A percentile compares a stretch with the other conserved stretches of the same genome.
Conservation (phyloP, 2,329 filamentous ascomycete species). For the Aspergillus novofumigatus region DNA sequence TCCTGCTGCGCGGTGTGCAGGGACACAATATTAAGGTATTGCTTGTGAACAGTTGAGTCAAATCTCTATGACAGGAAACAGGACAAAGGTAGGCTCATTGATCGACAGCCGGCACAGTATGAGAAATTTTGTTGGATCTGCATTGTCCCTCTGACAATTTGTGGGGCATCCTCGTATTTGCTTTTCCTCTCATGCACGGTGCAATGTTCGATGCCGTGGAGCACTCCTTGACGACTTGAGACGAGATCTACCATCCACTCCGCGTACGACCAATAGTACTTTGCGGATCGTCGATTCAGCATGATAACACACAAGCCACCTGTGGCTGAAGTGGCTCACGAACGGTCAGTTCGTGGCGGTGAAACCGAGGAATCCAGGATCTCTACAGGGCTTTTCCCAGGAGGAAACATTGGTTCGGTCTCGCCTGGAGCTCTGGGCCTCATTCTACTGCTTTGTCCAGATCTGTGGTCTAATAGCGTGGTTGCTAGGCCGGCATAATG, state of each 20-base stretch:
- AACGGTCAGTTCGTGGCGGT: conserved; percentile 15
- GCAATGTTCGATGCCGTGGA: background rate
- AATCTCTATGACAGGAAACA: background rate
- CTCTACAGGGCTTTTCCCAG: background rate
- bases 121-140: background rate
- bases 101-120: background rate
- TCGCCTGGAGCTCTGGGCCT: background rate
- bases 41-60: background rate
- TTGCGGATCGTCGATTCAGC: background rate
- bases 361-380: conserved; percentile 1
- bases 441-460: background rate
- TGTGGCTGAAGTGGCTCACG: conserved; percentile 9
- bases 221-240: background rate
- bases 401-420: background rate
- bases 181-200: background rate
- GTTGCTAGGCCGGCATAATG: background rate
- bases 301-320: conserved; percentile 8
- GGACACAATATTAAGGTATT: background rate
- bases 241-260: background rate
- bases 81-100: background rate
- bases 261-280: background rate
- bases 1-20: background rate
- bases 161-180: background rate
- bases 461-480: background rate
- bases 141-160: background rate